Evolutionary conservation across 805 yeast genomes (phyloP), one percentile per base, ranked within the genome.

Genomic region (Wickerhamomyces tratensis): DNA sequence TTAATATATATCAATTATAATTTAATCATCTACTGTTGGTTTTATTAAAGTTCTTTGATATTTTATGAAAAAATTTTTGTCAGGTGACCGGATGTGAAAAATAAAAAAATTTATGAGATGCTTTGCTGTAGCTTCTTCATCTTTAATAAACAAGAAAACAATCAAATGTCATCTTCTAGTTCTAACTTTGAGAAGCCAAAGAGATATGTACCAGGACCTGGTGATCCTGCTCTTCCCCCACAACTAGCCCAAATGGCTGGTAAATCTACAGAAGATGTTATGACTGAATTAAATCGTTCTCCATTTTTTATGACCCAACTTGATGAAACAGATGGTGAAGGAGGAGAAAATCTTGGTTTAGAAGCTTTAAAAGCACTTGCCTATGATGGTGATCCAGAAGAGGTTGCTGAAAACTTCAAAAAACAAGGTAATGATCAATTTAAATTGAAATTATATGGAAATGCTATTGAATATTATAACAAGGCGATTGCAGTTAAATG

Each of bases 291-390:
- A 54, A 87, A 87, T 58, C 72, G 85, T 53, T 65, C 87, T 58
- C 98, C 98, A 8, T 84, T 93, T 52, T 93, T 93, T 68, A 93
- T 93, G 98, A 88, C 88, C 13, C 74, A 82, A 51, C 64, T 87
- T 14, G 94, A 84, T 53, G 85, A 77, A 30, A 75, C 79, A 3
- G 87, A 84, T 50, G 88, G 85, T 13, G 80, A 73, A 5, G 86
- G 85, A 38, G 91, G 88, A 31, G 82, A 79, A 37, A 86, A 85
- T 54, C 56, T 69, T 5, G 81, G 77, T 41, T 64, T 93, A 14
- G 98, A 91, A 57, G 98, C 98, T 0, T 69, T 93, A 44, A 82
- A 82, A 56, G 91, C 96, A 6, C 67, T 93, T 51, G 96, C 94
- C 0, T 88, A 86, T 56, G 98, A 93, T 40, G 98, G 98, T 38